Evolutionary conservation across 352 stramenopile genomes (phyloP), one percentile per base, ranked within the genome.

Genomic region (Globisporangium cystogenes): DNA sequence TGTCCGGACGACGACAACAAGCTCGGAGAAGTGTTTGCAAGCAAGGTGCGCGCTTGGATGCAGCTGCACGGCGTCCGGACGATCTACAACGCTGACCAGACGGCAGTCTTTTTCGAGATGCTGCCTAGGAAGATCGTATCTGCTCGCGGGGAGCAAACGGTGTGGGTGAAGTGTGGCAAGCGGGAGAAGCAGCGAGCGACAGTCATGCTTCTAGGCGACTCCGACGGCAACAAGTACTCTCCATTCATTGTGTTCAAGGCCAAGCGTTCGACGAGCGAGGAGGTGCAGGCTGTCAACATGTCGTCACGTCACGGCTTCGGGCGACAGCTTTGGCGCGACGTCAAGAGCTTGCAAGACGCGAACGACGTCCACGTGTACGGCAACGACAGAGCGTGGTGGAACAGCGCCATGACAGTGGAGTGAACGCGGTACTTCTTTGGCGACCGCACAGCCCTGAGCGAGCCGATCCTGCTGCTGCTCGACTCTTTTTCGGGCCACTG

Each of bases 401-500:
- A 64, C 18, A 50, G 47, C 15, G 16, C 46, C 14, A 26, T 71
- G 1, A 64, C 60, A 6, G 7, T 65, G 1, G 12, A 18, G 7
- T 73, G 70, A 56, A 15, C 70, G 14, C 20, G 7, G 7, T 49
- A 45, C 46, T 54, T 68, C 52, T 72, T 70, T 37, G 51, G 41
- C 31, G 21, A 52, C 20, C 31, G 47, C 1, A 43, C 47, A n/a
- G 4, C 10, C 8, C 20, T 14, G 7, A 52, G 47, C 47, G n/a
- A 43, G 18, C 56, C 67, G 0, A 49, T 74, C 1, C 43, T 74
- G 14, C 43, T 77, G 4, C 29, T 70, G 4, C 55, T 62, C 26
- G 62, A 74, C 36, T 65, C 65, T 18, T 64, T 75, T 44, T 57
- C 54, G 4, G 59, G 48, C 3, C 68, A 72, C 29, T 78, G 62